Base-by-base conservation (phyloP, 306 rosid species). In the Prunus mira region DNA sequence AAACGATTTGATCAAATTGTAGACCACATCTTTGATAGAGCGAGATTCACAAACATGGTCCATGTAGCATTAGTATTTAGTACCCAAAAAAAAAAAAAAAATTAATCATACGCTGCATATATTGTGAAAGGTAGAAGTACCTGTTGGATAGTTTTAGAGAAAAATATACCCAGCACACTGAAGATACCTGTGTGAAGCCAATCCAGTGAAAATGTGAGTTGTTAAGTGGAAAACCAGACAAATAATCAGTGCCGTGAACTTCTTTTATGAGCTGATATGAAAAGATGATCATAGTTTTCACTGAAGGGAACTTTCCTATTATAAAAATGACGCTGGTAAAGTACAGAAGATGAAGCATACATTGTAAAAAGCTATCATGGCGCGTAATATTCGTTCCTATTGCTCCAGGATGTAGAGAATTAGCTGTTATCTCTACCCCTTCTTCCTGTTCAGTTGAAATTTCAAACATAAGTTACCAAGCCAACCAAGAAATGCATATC, bases 331-430 rank as follows among this genome's bases (percentile, higher is more conserved):
- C 22, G 8, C 27, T 20, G 62, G 25, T 56, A 20, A 20, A 56
- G 24, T 9, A 3, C 25, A 58, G 30, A 12, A 4, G 18, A 58
- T 12, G 32, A 24, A 58, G 5, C 49, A 32, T 64, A 89, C 98
- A 95, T 49, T 78, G 75, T 30, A 93, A 12, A 79, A 78, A 64
- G 78, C 76, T 32, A 64, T 85, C 89, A 77, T 81, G 64, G 52
- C 93, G 87, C 55, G 84, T 79, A 84, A 93, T 81, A 74, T 93
- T 88, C 69, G 98, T 93, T 58, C 34, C 2, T 77, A 87, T 91
- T 76, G 91, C 72, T 76, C 98, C 97, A 7, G 97, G 98, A 85
- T 93, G 98, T 85, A 91, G 80, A 55, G 98, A 77, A 73, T 85
- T 89, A 3, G 80, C 92, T 15, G 91, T 91, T 78, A 93, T 84